Base-by-base conservation (phyloP, 2,329 filamentous ascomycete genomes). In the Ceratocystis albifundus region DNA sequence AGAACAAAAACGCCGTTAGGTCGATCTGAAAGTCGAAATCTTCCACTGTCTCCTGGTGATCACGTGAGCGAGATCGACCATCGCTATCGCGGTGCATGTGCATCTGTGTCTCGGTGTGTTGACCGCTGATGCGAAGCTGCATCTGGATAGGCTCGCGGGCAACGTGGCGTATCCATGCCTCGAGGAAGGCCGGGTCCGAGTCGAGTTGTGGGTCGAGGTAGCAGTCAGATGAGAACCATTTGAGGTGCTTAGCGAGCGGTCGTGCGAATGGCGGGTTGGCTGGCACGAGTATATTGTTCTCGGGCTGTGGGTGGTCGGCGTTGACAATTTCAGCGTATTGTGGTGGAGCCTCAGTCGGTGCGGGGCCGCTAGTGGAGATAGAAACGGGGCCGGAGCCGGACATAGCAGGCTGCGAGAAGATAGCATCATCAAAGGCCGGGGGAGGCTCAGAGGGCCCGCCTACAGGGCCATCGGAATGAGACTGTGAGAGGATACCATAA, bases 21-120 rank as follows among this genome's bases (percentile, higher is more conserved):
- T 86, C 83, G 68, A 87, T 74, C 22, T 74, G 74, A 66, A 87
- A 74, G 71, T 83, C 80, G 70, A 88, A 88, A 72, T 88, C 85
- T 25, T 79, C 79, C 5, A 84, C 74, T 8, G 74, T 76, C 46
- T 73, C 73, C 48, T 72, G 75, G 70, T 80, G 77, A n/a, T 76
- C 76, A 71, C 80, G 80, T 64, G 77, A 75, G 48, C 74, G 74
- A 15, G n/a, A 28, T 12, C 28, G 28, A 17, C 55, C 41, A 36
- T 53, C 20, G 20, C 50, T 20, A 12, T 46, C 17, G n/a, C 66
- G 20, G 22, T 36, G 45, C 22, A 36, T 55, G n/a, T 45, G 22
- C 30, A 61, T 25, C 4, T 44, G 53, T 3, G 74, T 77, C 72
- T 82, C 75, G 12, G 70, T 74, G 72, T 86, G 84, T 3, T 78